Conservation (phyloP, 805 yeast genomes). For the Zygosaccharomyces pseudorouxii region DNA sequence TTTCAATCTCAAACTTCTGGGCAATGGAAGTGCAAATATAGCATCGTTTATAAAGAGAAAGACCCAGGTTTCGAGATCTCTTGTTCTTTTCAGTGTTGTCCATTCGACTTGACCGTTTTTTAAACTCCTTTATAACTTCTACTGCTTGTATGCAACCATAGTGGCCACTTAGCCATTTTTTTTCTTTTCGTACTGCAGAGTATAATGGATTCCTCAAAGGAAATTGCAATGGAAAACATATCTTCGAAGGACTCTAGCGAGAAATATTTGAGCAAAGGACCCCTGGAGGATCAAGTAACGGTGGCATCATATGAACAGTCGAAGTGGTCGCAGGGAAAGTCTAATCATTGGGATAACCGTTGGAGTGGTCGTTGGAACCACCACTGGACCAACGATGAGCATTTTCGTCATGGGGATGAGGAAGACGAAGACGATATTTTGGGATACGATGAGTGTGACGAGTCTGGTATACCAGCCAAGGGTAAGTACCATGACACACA, state of each 20-base stretch:
- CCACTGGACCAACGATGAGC: neutral
- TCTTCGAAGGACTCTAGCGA: neutral
- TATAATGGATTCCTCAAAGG: neutral
- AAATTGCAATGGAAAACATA: neutral
- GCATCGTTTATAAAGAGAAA: no score
- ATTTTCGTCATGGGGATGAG: neutral
- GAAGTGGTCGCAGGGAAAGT: neutral
- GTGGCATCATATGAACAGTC: neutral
- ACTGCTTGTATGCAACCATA: no score
- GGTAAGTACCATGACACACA: constrained; percentile 37
- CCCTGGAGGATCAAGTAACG: neutral
- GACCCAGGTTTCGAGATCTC: no score
- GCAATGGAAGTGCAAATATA: no score
- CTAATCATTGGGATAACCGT: neutral
- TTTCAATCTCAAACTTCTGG: no score
- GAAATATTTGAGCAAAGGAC: neutral
- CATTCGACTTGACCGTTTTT: no score
- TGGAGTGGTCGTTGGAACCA: neutral
- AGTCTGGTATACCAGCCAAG: constrained; percentile 20
- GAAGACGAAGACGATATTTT: neutral
- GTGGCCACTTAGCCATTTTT: no score
- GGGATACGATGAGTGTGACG: constrained; percentile 15
- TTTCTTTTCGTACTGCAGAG: no score
- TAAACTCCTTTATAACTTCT: no score
- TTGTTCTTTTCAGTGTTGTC: no score